These are phyloP conservation scores for Fistulifera pelliculosa DNA, from an alignment of 108 stramenopile genomes.

Conservation along the genomic window DNA sequence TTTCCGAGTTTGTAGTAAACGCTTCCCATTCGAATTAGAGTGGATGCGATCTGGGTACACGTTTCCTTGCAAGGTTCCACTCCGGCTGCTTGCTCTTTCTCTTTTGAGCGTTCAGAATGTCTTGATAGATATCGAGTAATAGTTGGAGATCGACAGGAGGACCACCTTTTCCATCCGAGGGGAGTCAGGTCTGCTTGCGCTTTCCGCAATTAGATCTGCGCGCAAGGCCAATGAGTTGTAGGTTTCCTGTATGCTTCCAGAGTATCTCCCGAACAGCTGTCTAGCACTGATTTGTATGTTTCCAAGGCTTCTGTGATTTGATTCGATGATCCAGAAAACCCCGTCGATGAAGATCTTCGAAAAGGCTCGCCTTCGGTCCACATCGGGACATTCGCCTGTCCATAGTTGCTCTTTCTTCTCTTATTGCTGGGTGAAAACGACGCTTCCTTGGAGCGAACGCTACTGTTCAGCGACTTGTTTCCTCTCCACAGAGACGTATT, in stretches of 20 bases:
- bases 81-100: constrained; percentile 10
- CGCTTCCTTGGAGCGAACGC: neutral
- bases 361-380: constrained; percentile 30
- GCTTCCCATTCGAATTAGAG: constrained; percentile 65
- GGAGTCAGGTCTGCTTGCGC: neutral
- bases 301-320: constrained; percentile 56
- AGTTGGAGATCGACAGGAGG: constrained; percentile 39
- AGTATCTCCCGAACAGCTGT: constrained; percentile 22
- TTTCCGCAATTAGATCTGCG: constrained; percentile 28
- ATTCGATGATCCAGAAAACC: constrained; percentile 15
- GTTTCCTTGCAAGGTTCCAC: constrained; percentile 9
- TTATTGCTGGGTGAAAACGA: constrained; percentile 14
- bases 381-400: neutral
- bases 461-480: constrained; percentile 2
- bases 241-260: constrained; percentile 42
- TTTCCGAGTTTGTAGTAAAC: constrained; percentile 68
- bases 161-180: neutral
- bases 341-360: constrained; percentile 28
- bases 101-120: constrained; percentile 34
- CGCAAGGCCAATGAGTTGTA: constrained; percentile 44
- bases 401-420: constrained; percentile 18
- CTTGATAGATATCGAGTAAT: constrained; percentile 50
- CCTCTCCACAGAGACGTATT: constrained; percentile 5
- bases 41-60: constrained; percentile 39
- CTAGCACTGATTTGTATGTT: constrained; percentile 38